phyloP scores from a whole-genome alignment of 2,329 filamentous ascomycete species.

The Neofusicoccum kwambonambiense region DNA sequence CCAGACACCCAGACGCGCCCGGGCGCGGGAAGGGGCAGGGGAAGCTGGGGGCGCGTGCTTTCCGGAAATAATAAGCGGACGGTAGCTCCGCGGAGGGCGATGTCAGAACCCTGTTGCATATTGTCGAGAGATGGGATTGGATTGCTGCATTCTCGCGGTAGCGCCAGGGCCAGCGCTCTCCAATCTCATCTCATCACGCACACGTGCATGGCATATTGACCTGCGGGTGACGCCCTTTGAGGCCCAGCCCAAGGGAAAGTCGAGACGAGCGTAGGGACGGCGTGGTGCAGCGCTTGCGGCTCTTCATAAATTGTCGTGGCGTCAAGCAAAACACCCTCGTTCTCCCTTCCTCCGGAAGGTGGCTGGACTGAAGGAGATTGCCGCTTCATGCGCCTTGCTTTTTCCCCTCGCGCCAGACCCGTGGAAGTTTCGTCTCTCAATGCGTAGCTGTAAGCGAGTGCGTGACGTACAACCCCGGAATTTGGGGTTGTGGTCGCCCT shows the following conservation, averaged over 20 bases:
- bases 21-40: background rate
- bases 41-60: background rate
- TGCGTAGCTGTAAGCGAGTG: constrained; percentile 1
- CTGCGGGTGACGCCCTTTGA: background rate
- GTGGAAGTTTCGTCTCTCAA: background rate
- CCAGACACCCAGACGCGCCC: background rate
- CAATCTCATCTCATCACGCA: constrained; percentile 8
- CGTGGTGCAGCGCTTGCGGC: background rate
- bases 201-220: constrained; percentile 4
- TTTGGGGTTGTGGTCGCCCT: background rate
- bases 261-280: background rate
- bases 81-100: background rate
- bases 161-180: background rate
- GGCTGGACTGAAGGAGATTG: constrained; percentile 2
- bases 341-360: background rate
- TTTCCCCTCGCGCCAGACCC: background rate
- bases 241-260: background rate
- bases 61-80: constrained; percentile 14
- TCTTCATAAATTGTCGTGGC: constrained; percentile 8
- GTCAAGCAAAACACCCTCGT: constrained; percentile 3
- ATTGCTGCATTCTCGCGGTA: constrained; percentile 3
- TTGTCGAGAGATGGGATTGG: background rate
- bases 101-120: background rate
- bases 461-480: constrained; percentile 5
- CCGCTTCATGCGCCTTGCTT: constrained; percentile 10